Evolutionary conservation across 2,329 filamentous ascomycete species (phyloP).

Genomic region (Arachnomyces sp.): DNA sequence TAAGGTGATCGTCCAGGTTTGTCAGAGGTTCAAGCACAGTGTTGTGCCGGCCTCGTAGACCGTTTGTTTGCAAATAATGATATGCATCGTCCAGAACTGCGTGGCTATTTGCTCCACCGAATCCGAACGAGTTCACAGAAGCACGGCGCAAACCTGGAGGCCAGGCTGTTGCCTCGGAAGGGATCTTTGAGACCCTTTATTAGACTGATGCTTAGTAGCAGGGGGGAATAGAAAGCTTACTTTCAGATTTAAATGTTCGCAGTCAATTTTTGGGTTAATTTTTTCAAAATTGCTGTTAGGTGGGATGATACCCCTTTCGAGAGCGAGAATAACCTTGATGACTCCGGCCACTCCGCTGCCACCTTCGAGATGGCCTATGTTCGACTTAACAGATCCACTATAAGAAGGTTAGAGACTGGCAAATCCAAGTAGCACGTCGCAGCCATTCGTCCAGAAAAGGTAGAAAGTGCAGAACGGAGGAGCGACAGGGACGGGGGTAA

Average conservation of each 20-base stretch:
- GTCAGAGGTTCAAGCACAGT: not conserved
- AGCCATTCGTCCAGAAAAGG: no score
- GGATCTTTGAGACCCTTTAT: not conserved
- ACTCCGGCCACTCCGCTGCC: conserved; percentile 21
- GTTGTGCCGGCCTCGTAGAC: not conserved
- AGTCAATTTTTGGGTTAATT: not conserved
- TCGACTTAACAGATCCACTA: conserved; percentile 19
- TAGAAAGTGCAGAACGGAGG: no score
- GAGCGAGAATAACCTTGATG: conserved; percentile 18
- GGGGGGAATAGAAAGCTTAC: conserved; percentile 1
- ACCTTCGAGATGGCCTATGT: conserved; percentile 22
- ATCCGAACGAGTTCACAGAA: conserved; percentile 6
- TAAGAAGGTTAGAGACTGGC: conserved; percentile 4
- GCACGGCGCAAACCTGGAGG: conserved; percentile 2
- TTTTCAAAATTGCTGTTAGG: conserved; percentile 16
- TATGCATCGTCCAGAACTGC: conserved; percentile 6
- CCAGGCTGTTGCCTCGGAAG: not conserved
- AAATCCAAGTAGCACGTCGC: no score
- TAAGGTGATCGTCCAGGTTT: not conserved
- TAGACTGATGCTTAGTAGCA: not conserved
- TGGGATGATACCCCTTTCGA: conserved; percentile 19
- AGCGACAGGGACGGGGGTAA: no score
- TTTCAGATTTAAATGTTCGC: conserved; percentile 2
- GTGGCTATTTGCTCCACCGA: conserved; percentile 6
- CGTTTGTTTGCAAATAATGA: not conserved